Evolutionary conservation across 2,329 filamentous ascomycete genomes (phyloP).

Genomic region (Pyrenophora graminea): DNA sequence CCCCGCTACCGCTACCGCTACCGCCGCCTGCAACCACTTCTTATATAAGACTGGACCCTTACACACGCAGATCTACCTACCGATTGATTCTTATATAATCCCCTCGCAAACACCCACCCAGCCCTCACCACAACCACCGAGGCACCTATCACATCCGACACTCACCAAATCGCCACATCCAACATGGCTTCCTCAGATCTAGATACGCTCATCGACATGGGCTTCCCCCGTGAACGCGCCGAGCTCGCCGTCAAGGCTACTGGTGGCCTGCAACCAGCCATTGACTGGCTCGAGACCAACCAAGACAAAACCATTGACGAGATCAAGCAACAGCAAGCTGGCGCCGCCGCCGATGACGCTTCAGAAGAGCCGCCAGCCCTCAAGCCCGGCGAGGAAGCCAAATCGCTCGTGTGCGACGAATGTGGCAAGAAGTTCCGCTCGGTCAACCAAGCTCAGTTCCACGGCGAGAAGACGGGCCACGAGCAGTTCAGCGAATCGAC

Average conservation of each 20-base stretch:
- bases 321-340: constrained; percentile 60
- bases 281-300: constrained; percentile 94
- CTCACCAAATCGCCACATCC: constrained; percentile 12
- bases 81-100: neutral
- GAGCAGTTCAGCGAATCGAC: constrained; percentile 91
- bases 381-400: constrained; percentile 70
- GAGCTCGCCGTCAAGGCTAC: constrained; percentile 83
- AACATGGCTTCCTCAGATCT: constrained; percentile 58
- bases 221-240: constrained; percentile 81
- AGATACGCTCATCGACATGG: constrained; percentile 67
- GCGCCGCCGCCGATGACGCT: constrained; percentile 33
- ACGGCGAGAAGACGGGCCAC: constrained; percentile 89
- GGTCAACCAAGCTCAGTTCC: constrained; percentile 81
- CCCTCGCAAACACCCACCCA: constrained; percentile 3
- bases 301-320: constrained; percentile 86
- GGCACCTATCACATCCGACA: constrained; percentile 6
- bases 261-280: constrained; percentile 79
- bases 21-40: constrained; percentile 8
- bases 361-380: constrained; percentile 65
- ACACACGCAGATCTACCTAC: neutral
- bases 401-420: constrained; percentile 89
- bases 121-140: neutral
- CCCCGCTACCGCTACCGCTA: constrained; percentile 14
- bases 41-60: neutral
- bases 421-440: constrained; percentile 90